These are phyloP conservation scores for Colletotrichum sp. DNA, from an alignment of 2,329 filamentous ascomycete species.

Conservation along the genomic window DNA sequence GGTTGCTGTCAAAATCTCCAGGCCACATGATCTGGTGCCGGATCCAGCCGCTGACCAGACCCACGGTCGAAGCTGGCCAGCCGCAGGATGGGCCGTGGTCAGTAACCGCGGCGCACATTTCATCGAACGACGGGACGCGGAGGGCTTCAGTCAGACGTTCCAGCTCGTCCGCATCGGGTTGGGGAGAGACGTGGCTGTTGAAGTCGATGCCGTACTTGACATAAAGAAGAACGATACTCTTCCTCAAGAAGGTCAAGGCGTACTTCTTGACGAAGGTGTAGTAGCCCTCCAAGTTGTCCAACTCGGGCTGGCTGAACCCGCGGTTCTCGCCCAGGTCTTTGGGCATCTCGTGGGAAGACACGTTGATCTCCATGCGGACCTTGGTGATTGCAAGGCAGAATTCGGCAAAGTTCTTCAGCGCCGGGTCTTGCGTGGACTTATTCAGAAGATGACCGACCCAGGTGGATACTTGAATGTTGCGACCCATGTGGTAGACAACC, in stretches of 20 bases:
- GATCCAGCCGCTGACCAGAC: slow-evolving; percentile 74
- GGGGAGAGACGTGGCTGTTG: slow-evolving; percentile 68
- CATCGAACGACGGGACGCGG: slow-evolving; percentile 77
- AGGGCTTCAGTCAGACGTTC: slow-evolving; percentile 80
- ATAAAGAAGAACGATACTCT: slow-evolving; percentile 82
- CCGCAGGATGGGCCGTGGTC: slow-evolving; percentile 46
- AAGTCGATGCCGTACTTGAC: slow-evolving; percentile 91
- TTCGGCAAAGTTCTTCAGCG: slow-evolving; percentile 58
- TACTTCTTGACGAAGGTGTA: slow-evolving; percentile 77
- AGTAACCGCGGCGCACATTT: slow-evolving; percentile 71
- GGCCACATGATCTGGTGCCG: slow-evolving; percentile 60
- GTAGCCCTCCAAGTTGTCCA: slow-evolving; percentile 59
- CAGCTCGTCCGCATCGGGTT: slow-evolving; percentile 76
- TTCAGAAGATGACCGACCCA: slow-evolving; percentile 54
- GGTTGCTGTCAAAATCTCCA: slow-evolving; percentile 20
- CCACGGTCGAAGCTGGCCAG: slow-evolving; percentile 52
- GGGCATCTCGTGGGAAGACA: slow-evolving; percentile 32
- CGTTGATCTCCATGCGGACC: slow-evolving; percentile 46
- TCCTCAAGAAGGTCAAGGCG: slow-evolving; percentile 88
- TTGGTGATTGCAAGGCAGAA: slow-evolving; percentile 57
- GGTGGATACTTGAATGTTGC: slow-evolving; percentile 54
- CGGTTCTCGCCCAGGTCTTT: slow-evolving; percentile 39
- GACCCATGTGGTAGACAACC: slow-evolving; percentile 66
- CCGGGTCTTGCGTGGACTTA: slow-evolving; percentile 47
- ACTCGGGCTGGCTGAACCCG: slow-evolving; percentile 60